Base-by-base conservation (phyloP, 2,329 filamentous ascomycete species). In the Penicillium fuscoglaucum region DNA sequence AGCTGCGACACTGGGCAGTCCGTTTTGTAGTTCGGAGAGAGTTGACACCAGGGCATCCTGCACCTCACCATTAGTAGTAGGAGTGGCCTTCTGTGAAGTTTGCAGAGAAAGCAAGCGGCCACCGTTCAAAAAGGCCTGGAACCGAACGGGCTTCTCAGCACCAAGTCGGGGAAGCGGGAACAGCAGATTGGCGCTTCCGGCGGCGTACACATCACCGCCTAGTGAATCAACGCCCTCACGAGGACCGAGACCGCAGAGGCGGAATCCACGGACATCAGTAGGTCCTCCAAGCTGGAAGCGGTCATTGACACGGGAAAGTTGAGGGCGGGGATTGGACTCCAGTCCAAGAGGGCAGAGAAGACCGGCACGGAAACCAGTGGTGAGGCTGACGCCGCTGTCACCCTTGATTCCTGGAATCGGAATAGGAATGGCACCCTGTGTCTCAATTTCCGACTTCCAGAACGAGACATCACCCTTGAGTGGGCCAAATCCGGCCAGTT, bases 221-320 rank as follows among this genome's bases (percentile, higher is more conserved):
- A 96, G 86, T 0, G 93, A 87, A 76, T 99, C 93, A 19, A 80
- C 75, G 1, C 92, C 90, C 69, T 98, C 93, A 62, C 90, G 89
- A 4, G 95, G 93, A 9, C 95, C 95, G 6, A 99, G 83, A 1
- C 95, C 95, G 21, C 89, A 90, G 24, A 96, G 84, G 59, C 91
- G 88, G 82, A 99, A 99, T 2, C 95, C 95, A 55, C 95, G 90
- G 15, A 99, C 90, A 71, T 96, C 93, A 3, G 92, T 96, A 4
- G 95, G 93, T 0, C 95, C 95, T 44, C 95, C 95, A 33, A 99
- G 89, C 70, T 92, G 87, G 79, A 99, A 99, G 45, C 95, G 91
- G 74, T 99, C 95, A 72, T 96, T 97, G 69, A 98, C 84, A 31
- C 91, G 87, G 65, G 90, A 96, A 5, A 88, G 85, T 26, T 83